Evolutionary conservation across 495 filamentous ascomycete species (phyloP).

Genomic region (Annulohypoxylon nitens): DNA sequence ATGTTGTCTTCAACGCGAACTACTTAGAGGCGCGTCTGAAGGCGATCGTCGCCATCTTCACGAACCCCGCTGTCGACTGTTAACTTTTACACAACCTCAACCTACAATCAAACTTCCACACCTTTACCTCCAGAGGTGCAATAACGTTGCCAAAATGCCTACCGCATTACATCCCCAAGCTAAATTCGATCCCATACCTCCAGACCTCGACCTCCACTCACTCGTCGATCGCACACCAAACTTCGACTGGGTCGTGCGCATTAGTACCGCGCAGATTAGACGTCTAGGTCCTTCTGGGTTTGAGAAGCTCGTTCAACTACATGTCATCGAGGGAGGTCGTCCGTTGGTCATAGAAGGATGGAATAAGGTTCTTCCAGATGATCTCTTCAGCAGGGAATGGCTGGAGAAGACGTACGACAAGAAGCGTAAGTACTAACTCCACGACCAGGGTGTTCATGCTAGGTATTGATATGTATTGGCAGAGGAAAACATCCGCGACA

Average conservation of each 20-base stretch:
- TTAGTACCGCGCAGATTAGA: conserved; percentile 79
- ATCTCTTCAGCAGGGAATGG: conserved; percentile 85
- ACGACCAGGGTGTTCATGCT: too few species aligned
- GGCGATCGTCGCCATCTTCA: conserved; percentile 19
- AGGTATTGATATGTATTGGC: conserved; percentile 29
- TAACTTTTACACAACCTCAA: not conserved
- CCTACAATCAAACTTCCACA: not conserved
- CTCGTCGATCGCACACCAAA: conserved; percentile 83
- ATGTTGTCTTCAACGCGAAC: conserved; percentile 12
- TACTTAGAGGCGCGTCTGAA: conserved; percentile 22
- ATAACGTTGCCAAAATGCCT: conserved; percentile 68
- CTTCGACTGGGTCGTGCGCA: conserved; percentile 83
- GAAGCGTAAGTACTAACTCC: conserved; percentile 69
- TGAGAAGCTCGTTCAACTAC: conserved; percentile 80
- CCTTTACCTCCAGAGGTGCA: not conserved
- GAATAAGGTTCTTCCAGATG: conserved; percentile 71
- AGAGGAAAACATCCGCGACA: conserved; percentile 79
- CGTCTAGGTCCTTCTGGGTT: conserved; percentile 78
- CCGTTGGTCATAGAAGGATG: conserved; percentile 93
- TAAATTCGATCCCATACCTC: conserved; percentile 87
- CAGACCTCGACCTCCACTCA: conserved; percentile 78
- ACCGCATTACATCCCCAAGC: conserved; percentile 72
- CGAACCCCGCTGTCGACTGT: conserved; percentile 29
- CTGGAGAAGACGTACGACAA: conserved; percentile 76
- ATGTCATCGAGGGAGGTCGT: conserved; percentile 85